Conservation (phyloP, 495 filamentous ascomycete genomes). For the Aspergillus coremiiformis region DNA sequence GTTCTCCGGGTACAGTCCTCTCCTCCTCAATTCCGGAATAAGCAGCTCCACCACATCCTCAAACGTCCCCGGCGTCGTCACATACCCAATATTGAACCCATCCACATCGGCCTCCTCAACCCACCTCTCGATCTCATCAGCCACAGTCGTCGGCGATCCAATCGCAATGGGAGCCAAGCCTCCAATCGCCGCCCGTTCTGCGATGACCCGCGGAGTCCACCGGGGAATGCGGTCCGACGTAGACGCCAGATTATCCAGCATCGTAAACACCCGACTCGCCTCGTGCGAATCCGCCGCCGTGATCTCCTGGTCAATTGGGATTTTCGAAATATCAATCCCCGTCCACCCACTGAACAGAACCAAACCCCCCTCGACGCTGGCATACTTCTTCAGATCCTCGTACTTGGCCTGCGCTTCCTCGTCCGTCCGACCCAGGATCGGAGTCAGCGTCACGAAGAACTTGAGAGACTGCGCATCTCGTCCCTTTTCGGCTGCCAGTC, state of each 20-base stretch:
- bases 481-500: slow-evolving; percentile 42
- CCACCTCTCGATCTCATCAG: slow-evolving; percentile 54
- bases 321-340: slow-evolving; percentile 51
- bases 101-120: slow-evolving; percentile 51
- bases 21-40: slow-evolving; percentile 48
- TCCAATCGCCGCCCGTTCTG: slow-evolving; percentile 51
- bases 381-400: slow-evolving; percentile 44
- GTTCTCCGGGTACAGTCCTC: slow-evolving; percentile 45
- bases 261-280: slow-evolving; percentile 43
- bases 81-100: slow-evolving; percentile 51
- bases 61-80: slow-evolving; percentile 54
- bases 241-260: slow-evolving; percentile 45
- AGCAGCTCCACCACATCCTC: slow-evolving; percentile 55
- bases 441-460: slow-evolving; percentile 52
- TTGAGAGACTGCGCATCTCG: slow-evolving; percentile 52
- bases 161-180: slow-evolving; percentile 47
- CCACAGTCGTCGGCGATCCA: slow-evolving; percentile 48
- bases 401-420: slow-evolving; percentile 50
- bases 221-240: slow-evolving; percentile 41
- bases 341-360: slow-evolving; percentile 57
- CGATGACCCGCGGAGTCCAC: slow-evolving; percentile 48
- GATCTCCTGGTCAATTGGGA: slow-evolving; percentile 51
- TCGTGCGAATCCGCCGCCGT: slow-evolving; percentile 45
- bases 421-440: slow-evolving; percentile 49
- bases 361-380: slow-evolving; percentile 47